Base-by-base conservation (phyloP, 176 grass and related monocot species). In the Microstegium vimineum region DNA sequence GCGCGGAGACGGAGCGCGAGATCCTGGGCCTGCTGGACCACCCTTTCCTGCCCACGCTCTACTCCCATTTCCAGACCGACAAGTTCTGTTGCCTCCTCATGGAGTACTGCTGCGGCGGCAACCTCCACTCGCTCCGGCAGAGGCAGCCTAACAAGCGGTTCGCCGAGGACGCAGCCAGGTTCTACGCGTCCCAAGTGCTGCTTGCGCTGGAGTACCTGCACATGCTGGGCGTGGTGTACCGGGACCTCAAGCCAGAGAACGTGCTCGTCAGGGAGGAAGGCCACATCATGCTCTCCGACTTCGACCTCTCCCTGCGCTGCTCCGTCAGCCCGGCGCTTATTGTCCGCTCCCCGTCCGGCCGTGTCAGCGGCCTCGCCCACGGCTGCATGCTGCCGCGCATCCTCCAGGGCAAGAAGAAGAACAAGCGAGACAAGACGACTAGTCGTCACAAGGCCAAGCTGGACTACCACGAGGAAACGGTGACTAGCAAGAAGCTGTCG, bases 271-370 rank as follows among this genome's bases (percentile, higher is more conserved):
- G 91, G 63, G 91, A 92, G 46, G 94, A 86, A 61, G 94, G 94
- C 23, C 94, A 97, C 85, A 92, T 97, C 54, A 94, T 97, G 94
- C 92, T 97, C 57, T 97, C 94, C 46, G 94, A 97, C 66, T 97
- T 97, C 27, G 94, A 97, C 51, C 88, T 97, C 46, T 94, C 92
- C 11, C 88, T 97, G 10, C 92, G 87, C 8, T 97, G 94, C 83
- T 87, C 92, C 17, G 94, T 97, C 47, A 92, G 88, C 74, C 94
- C 94, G 8, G 86, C 94, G 32, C 88, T 97, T 0, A 84, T 97
- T 0, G 86, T 97, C 45, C 91, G 91, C 5, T 94, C 94, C 7
- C 51, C 87, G 13, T 94, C 94, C n/a, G 82, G 74, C 65, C 90
- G 78, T 22, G 74, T 68, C 37, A 18, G 47, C 41, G 69, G 75